Evolutionary conservation across 805 yeast species (phyloP).

Genomic region (Lipomyces sp.): DNA sequence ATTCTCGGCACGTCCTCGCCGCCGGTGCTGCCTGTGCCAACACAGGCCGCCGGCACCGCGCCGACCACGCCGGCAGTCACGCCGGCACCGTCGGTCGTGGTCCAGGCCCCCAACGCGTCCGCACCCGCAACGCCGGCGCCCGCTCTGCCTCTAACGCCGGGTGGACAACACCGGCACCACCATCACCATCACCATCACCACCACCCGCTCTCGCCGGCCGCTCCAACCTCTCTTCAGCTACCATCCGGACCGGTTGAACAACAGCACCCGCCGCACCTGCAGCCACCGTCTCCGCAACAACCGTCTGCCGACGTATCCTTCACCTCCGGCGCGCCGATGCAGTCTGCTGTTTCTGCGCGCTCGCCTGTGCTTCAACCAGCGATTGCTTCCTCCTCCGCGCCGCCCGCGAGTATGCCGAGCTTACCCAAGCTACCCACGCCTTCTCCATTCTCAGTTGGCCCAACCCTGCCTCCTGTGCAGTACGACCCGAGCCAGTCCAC

Average conservation of each 20-base stretch:
- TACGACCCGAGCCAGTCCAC: conserved; percentile 29
- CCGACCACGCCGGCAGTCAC: conserved; percentile 5
- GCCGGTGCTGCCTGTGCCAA: conserved; percentile 4
- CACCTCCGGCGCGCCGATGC: background rate
- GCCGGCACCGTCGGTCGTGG: too few species aligned
- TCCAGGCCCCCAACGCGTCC: conserved; percentile 4
- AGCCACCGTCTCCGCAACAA: background rate
- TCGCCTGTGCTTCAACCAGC: background rate
- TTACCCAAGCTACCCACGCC: background rate
- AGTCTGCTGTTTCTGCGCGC: background rate
- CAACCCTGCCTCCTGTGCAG: conserved; percentile 34
- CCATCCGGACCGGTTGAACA: too few species aligned
- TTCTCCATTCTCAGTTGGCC: conserved; percentile 27
- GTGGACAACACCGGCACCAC: conserved; percentile 13
- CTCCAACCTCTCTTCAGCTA: background rate
- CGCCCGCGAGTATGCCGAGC: background rate
- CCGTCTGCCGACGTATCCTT: background rate
- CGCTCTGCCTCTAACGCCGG: conserved; percentile 10
- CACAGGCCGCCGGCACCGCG: background rate
- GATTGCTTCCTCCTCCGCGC: background rate
- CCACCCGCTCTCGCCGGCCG: background rate
- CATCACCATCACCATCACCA: conserved; percentile 20
- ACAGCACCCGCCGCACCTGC: background rate
- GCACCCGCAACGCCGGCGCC: background rate
- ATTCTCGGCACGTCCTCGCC: conserved; percentile 20